Percentiles rank a stretch among this genome's conserved stretches.
Conservation (phyloP, 225 moss, liverwort and hornwort genomes). For the Pseudoscleropodium purum region DNA sequence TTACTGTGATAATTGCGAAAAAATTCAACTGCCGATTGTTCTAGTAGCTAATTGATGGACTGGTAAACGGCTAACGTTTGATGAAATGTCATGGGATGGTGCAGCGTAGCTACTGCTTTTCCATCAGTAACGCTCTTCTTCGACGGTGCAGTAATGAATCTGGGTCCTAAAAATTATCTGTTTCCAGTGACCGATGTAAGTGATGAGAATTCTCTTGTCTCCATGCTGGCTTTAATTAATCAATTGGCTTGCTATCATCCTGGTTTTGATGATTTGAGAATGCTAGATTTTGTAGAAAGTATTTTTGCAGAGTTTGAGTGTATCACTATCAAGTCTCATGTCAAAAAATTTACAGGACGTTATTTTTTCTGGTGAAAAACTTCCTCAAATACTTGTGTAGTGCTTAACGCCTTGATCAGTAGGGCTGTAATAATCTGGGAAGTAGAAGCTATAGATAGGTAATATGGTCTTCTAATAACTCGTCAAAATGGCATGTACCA, state of each 20-base stretch:
- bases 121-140: slow-evolving; percentile 14
- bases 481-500: background rate
- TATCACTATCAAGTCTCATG: background rate
- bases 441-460: background rate
- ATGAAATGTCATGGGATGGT: background rate
- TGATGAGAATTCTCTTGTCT: background rate
- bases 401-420: background rate
- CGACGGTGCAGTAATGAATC: slow-evolving; percentile 4
- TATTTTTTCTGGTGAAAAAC: background rate
- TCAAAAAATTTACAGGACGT: background rate
- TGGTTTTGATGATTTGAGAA: background rate
- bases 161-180: slow-evolving; percentile 25
- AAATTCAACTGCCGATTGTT: background rate
- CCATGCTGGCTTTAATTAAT: background rate
- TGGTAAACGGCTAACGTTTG: background rate
- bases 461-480: background rate
- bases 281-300: background rate
- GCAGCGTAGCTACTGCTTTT: slow-evolving; percentile 2
- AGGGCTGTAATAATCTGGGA: background rate
- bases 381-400: background rate
- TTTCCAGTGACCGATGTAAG: background rate
- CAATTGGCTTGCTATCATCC: background rate
- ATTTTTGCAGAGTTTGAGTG: background rate
- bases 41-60: background rate
- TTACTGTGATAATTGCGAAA: background rate